Evolutionary conservation across 768 basidiomycete species (phyloP).

Genomic region (Fibroporia radiculosa): DNA sequence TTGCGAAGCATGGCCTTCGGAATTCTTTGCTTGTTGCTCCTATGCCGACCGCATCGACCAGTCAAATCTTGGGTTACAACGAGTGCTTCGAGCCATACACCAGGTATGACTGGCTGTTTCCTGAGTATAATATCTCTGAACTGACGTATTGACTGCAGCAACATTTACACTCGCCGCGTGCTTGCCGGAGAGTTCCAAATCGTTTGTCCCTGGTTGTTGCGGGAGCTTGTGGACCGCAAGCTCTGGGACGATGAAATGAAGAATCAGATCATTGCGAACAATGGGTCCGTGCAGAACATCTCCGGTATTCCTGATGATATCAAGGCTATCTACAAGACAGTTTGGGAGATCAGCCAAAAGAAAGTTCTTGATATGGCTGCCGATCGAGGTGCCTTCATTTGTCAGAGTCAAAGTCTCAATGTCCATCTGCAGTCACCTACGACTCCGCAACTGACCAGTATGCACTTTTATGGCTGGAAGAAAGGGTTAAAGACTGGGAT

Average conservation of each 20-base stretch:
- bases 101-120: conserved; percentile 40
- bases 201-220: conserved; percentile 98
- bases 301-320: conserved; percentile 82
- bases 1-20: conserved; percentile 70
- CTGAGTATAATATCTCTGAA: background rate
- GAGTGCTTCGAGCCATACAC: conserved; percentile 99
- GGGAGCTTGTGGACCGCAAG: conserved; percentile 90
- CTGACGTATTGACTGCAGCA: conserved; percentile 39
- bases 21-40: conserved; percentile 90
- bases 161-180: conserved; percentile 98
- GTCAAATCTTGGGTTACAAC: conserved; percentile 96
- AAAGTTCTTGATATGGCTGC: conserved; percentile 96
- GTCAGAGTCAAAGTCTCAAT: conserved; percentile 92
- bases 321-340: conserved; percentile 99
- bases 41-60: conserved; percentile 99
- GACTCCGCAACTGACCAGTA: conserved; percentile 85
- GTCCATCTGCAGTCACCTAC: conserved; percentile 88
- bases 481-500: conserved; percentile 98
- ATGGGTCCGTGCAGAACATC: conserved; percentile 84
- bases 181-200: conserved; percentile 99
- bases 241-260: conserved; percentile 99
- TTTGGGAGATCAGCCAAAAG: conserved; percentile 99
- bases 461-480: conserved; percentile 99
- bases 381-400: conserved; percentile 98
- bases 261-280: conserved; percentile 97